Evolutionary conservation across 2,329 filamentous ascomycete species (phyloP), one percentile per base, ranked within the genome.

Genomic region (Aureobasidium sp.): DNA sequence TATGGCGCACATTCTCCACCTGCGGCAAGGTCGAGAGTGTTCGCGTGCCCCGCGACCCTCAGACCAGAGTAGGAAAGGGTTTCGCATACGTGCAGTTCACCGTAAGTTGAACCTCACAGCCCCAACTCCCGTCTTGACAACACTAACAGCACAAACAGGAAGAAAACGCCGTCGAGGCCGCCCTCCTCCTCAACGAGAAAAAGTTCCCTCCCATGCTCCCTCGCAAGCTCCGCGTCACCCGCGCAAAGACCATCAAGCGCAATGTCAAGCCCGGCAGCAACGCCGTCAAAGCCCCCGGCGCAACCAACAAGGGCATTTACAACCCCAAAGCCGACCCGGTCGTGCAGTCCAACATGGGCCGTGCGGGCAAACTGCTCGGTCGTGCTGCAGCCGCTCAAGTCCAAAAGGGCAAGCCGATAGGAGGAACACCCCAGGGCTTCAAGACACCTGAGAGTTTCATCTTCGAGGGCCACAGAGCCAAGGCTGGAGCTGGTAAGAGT

Each of bases 41-140:
- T 37, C 88, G 94, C 35, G 91, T 99, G 21, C 84, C 96, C 54
- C 85, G 94, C 60, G 94, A 99, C 70, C 80, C 89, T 64, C 87
- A 88, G 66, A 99, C 95, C 8, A 84, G 95, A 53, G 90, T 99
- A 31, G 91, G 94, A 69, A 99, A 99, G 73, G 94, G 94, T 4
- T 90, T 99, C 70, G 95, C 95, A 64, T 99, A 99, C 69, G 93
- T 99, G 17, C 94, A 99, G 71, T 99, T 99, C 75, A 84, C 87
- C 69, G 58, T 46, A 60, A 35, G 58, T 60, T 17, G 21, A 13
- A 17, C 11, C 7, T 31, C 38, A 11, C 7, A 15, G 6, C 2
- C 2, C 13, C 7, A 50, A 6, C 19, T 11, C 25, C 6, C 11
- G 19, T 59, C 57, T 51, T 27, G 38, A 27, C 49, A 61, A 51